Conservation (phyloP, 768 basidiomycete species). For the Tylopilus cervinicoccineus region DNA sequence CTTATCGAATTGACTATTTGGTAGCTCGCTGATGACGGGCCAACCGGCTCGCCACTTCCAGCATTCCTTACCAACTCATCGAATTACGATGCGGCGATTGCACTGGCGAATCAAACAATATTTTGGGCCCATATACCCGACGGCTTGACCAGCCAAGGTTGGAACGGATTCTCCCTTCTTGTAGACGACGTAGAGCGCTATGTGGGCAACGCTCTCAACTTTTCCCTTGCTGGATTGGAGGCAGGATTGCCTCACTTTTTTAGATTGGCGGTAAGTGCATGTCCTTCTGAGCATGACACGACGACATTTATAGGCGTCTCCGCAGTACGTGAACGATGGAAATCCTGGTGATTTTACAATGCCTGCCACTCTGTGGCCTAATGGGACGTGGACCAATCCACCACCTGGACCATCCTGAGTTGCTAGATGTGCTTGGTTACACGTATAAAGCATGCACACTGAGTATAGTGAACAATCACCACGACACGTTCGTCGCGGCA, state of each 20-base stretch:
- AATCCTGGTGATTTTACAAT: slow-evolving; percentile 73
- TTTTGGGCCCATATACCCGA: slow-evolving; percentile 50
- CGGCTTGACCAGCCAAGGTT: slow-evolving; percentile 33
- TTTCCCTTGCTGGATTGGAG: slow-evolving; percentile 61
- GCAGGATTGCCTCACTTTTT: slow-evolving; percentile 69
- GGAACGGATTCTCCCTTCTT: slow-evolving; percentile 76
- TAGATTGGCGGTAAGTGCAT: slow-evolving; percentile 61
- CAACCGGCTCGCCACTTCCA: slow-evolving; percentile 66
- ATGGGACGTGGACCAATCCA: slow-evolving; percentile 80
- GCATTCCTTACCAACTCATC: slow-evolving; percentile 72
- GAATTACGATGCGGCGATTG: slow-evolving; percentile 53
- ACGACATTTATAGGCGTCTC: slow-evolving; percentile 3
- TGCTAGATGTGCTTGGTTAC: neutral
- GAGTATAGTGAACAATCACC: neutral
- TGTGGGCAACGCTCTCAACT: slow-evolving; percentile 65
- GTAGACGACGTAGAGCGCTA: slow-evolving; percentile 87
- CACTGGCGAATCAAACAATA: slow-evolving; percentile 52
- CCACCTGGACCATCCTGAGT: slow-evolving; percentile 55
- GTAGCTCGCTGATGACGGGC: slow-evolving; percentile 70
- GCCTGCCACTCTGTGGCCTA: slow-evolving; percentile 70
- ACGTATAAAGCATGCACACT: neutral
- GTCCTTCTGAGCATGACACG: neutral
- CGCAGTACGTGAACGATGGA: slow-evolving; percentile 46
- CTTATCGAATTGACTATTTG: slow-evolving; percentile 1
- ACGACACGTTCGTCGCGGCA: neutral